Evolutionary conservation across 2,329 filamentous ascomycete species (phyloP).

Genomic region (Hypoxylon sp.): DNA sequence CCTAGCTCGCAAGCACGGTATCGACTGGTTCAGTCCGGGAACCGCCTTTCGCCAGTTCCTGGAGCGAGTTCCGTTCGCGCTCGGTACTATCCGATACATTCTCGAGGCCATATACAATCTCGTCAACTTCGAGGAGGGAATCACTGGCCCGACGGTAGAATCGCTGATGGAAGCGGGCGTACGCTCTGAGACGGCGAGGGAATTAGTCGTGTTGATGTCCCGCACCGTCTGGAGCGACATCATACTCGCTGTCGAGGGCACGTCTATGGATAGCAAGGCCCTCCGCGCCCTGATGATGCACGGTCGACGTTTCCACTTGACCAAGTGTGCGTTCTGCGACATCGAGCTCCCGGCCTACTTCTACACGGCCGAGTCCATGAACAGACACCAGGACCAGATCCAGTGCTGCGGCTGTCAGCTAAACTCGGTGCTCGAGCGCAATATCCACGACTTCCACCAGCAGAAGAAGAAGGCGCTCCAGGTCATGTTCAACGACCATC

Average conservation of each 20-base stretch:
- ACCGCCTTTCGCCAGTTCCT: slow-evolving; percentile 41
- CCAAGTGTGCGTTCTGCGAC: slow-evolving; percentile 24
- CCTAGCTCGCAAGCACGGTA: slow-evolving; percentile 17
- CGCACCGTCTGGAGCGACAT: slow-evolving; percentile 31
- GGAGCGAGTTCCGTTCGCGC: slow-evolving; percentile 37
- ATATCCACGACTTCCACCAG: slow-evolving; percentile 19
- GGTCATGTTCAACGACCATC: background rate
- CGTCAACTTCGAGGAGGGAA: slow-evolving; percentile 5
- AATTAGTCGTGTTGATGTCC: no score
- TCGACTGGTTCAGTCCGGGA: slow-evolving; percentile 39
- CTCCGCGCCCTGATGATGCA: background rate
- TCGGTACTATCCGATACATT: slow-evolving; percentile 30
- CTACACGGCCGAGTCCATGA: slow-evolving; percentile 7
- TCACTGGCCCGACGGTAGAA: background rate
- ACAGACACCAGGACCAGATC: background rate
- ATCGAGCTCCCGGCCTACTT: slow-evolving; percentile 26
- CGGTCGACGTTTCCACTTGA: background rate
- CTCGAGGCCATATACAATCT: slow-evolving; percentile 35
- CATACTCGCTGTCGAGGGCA: slow-evolving; percentile 29
- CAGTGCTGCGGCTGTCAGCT: slow-evolving; percentile 40
- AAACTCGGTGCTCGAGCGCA: background rate
- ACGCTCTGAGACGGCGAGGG: no score
- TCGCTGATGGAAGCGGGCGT: no score
- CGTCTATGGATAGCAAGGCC: background rate
- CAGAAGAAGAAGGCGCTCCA: background rate